A percentile compares a stretch with the other conserved stretches of the same genome.
Conservation (phyloP, 148 eudicot genomes). For the Rhododendron ferrugineum region DNA sequence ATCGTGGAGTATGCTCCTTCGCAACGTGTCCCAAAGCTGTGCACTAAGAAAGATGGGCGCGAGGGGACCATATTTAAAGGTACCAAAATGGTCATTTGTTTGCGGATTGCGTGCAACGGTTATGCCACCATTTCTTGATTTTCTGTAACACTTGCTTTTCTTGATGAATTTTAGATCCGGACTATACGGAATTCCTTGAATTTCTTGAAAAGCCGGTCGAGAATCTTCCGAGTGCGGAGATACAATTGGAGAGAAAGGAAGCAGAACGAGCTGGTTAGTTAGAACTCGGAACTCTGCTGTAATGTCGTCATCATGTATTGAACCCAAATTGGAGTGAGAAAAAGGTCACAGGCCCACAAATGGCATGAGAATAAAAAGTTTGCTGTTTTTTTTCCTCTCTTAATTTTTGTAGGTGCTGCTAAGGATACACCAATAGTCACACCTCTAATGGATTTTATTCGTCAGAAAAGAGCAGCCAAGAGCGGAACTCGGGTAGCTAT, state of each 20-base stretch:
- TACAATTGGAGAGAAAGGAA: constrained; percentile 69
- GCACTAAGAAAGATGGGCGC: constrained; percentile 57
- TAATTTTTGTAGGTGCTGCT: constrained; percentile 34
- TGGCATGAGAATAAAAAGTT: not conserved
- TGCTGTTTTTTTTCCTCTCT: not conserved
- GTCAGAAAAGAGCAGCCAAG: constrained; percentile 60
- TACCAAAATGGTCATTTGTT: constrained; percentile 12
- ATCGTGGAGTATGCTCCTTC: constrained; percentile 65
- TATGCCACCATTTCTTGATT: not conserved
- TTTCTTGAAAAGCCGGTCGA: constrained; percentile 50
- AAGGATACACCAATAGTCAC: constrained; percentile 55
- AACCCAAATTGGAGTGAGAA: not conserved
- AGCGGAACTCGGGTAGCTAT: constrained; percentile 46
- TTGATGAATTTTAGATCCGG: constrained; percentile 41
- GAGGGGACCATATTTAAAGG: constrained; percentile 61
- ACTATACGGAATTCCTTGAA: constrained; percentile 62
- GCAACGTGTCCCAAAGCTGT: constrained; percentile 56
- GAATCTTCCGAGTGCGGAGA: constrained; percentile 72
- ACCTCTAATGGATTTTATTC: constrained; percentile 61
- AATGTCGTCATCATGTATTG: not conserved
- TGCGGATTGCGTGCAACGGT: not conserved
- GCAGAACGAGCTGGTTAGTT: constrained; percentile 63
- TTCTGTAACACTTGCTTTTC: not conserved
- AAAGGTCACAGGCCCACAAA: not conserved
- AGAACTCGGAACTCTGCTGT: not conserved